A percentile compares a stretch with the other conserved stretches of the same genome.
These are phyloP conservation scores for Penicillium canescens DNA, from an alignment of 495 filamentous ascomycete genomes.

Conservation along the genomic window DNA sequence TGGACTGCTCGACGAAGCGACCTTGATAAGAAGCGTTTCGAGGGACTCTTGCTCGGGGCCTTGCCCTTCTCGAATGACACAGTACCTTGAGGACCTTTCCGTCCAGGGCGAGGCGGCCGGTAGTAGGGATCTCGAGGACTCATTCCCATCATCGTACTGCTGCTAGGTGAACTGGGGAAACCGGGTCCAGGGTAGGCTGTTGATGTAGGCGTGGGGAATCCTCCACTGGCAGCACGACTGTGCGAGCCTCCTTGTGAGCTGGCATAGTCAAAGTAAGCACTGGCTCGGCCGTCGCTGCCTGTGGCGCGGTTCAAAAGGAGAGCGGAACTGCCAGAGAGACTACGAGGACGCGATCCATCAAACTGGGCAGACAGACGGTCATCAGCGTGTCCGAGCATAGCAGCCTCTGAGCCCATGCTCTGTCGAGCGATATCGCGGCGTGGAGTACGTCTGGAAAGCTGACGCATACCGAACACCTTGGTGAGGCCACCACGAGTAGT, in stretches of 20 bases:
- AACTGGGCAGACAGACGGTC: conserved; percentile 67
- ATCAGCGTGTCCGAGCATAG: conserved; percentile 69
- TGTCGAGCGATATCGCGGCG: conserved; percentile 63
- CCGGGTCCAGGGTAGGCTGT: conserved; percentile 69
- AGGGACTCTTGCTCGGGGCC: conserved; percentile 29
- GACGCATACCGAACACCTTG: conserved; percentile 91
- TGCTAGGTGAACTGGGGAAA: conserved; percentile 34
- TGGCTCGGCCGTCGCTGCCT: conserved; percentile 47
- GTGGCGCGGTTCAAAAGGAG: conserved; percentile 62
- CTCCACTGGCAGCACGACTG: conserved; percentile 49
- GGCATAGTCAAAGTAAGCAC: conserved; percentile 45
- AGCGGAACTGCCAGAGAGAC: conserved; percentile 81
- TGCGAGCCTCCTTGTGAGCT: conserved; percentile 49
- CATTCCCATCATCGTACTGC: conserved; percentile 44
- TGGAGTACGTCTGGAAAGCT: conserved; percentile 75
- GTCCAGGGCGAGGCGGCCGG: conserved; percentile 72
- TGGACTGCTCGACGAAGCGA: conserved; percentile 26
- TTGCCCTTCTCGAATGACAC: conserved; percentile 39
- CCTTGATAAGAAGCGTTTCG: conserved; percentile 39
- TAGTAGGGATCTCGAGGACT: conserved; percentile 73
- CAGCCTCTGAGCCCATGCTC: conserved; percentile 77
- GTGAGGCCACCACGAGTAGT: conserved; percentile 82
- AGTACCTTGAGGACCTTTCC: conserved; percentile 55
- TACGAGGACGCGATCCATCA: conserved; percentile 67
- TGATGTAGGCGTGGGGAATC: conserved; percentile 65